phyloP scores from a whole-genome alignment of 495 filamentous ascomycete genomes.

The Trichoderma virens region DNA sequence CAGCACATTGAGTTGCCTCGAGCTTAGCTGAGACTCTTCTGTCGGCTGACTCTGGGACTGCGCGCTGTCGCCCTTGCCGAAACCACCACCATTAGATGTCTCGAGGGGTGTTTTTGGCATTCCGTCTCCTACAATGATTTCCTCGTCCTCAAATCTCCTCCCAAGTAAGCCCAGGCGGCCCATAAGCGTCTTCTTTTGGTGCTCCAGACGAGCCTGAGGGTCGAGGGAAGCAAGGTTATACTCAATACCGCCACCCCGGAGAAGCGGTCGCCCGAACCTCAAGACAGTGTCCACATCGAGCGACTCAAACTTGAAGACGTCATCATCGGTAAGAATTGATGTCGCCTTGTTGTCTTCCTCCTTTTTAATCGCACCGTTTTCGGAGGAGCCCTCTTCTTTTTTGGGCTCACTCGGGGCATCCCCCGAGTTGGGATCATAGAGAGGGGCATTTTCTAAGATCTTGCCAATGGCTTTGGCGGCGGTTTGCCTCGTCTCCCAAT shows the following conservation, averaged over 20 bases:
- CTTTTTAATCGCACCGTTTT: constrained; percentile 38
- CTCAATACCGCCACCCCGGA: constrained; percentile 77
- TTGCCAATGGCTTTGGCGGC: constrained; percentile 87
- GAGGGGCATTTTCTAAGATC: constrained; percentile 81
- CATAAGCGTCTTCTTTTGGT: constrained; percentile 82
- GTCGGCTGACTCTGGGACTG: not conserved
- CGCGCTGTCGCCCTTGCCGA: constrained; percentile 27
- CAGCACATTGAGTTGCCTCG: constrained; percentile 84
- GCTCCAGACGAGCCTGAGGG: constrained; percentile 66
- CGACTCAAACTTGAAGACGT: constrained; percentile 60
- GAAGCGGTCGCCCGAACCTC: constrained; percentile 68
- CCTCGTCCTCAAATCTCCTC: constrained; percentile 75
- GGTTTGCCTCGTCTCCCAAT: constrained; percentile 90
- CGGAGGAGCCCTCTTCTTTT: constrained; percentile 39
- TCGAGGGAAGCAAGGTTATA: constrained; percentile 75
- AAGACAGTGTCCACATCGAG: constrained; percentile 76
- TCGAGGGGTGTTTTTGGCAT: constrained; percentile 37
- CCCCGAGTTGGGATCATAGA: constrained; percentile 77
- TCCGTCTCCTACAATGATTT: constrained; percentile 46
- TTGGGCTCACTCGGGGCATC: constrained; percentile 33
- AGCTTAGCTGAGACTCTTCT: constrained; percentile 72
- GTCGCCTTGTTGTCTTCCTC: constrained; percentile 37
- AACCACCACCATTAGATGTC: constrained; percentile 32
- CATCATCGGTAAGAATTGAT: constrained; percentile 32
- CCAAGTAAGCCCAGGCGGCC: constrained; percentile 74